Conservation (phyloP, 2,329 filamentous ascomycete genomes). For the Exophiala sideris region DNA sequence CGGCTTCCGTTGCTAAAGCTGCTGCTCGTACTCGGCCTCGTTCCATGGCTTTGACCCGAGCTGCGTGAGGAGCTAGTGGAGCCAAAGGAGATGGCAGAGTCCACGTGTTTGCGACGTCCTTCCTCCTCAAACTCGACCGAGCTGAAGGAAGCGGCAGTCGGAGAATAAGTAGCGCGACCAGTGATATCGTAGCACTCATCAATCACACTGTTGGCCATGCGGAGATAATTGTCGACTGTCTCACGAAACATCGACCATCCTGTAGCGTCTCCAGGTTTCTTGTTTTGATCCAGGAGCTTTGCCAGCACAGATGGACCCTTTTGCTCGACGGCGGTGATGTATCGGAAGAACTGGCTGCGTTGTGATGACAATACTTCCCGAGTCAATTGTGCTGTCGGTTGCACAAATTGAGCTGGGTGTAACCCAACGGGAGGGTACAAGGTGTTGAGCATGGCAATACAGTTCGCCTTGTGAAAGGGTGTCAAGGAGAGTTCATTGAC, state of each 20-base stretch:
- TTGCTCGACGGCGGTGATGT: constrained; percentile 57
- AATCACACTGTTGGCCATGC: constrained; percentile 58
- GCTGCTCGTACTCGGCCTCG: constrained; percentile 29
- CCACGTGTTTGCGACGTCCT: constrained; percentile 51
- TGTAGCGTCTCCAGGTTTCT: constrained; percentile 49
- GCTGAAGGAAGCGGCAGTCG: constrained; percentile 20
- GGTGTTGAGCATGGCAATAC: constrained; percentile 66
- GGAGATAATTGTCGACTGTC: constrained; percentile 57
- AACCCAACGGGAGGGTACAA: constrained; percentile 56
- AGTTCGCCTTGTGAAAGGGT: constrained; percentile 64
- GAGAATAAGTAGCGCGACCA: constrained; percentile 37
- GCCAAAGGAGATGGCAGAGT: constrained; percentile 62
- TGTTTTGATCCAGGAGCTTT: constrained; percentile 53
- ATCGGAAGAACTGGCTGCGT: constrained; percentile 61
- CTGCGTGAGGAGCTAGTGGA: constrained; percentile 38
- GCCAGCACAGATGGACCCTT: constrained; percentile 53
- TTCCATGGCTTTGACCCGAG: constrained; percentile 32
- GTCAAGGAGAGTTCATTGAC: constrained; percentile 62
- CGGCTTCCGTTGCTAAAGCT: constrained; percentile 29
- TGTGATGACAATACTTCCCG: constrained; percentile 52
- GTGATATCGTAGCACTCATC: constrained; percentile 55
- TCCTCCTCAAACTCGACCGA: constrained; percentile 34
- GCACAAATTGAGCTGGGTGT: constrained; percentile 36
- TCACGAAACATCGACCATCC: constrained; percentile 53
- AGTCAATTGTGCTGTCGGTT: constrained; percentile 53